A percentile compares a stretch with the other conserved stretches of the same genome.
These are phyloP conservation scores for Boletus subparvulus DNA, from an alignment of 768 basidiomycete species.

Conservation along the genomic window DNA sequence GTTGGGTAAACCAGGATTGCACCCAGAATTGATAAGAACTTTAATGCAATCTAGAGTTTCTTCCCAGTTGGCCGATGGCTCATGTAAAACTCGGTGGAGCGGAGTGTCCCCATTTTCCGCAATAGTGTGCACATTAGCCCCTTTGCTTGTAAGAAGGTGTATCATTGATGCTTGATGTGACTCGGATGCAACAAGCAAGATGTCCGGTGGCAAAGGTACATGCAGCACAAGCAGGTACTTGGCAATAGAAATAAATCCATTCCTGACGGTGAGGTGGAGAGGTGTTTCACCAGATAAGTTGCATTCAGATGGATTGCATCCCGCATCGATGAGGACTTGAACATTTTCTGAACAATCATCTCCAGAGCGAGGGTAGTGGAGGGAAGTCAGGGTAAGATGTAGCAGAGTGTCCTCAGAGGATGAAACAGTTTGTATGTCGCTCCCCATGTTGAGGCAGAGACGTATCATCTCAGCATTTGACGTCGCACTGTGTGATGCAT, in stretches of 20 bases:
- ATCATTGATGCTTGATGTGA: background rate
- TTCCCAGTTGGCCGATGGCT: no score
- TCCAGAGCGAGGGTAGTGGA: background rate
- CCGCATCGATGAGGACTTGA: slow-evolving; percentile 5
- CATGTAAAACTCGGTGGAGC: background rate
- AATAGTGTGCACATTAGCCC: background rate
- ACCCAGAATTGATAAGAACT: background rate
- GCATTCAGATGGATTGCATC: background rate
- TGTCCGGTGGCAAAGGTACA: background rate
- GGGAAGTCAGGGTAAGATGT: background rate
- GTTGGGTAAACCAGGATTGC: background rate
- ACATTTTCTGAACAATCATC: background rate
- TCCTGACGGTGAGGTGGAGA: background rate
- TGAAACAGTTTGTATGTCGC: background rate
- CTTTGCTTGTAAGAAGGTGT: background rate
- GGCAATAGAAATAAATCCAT: background rate
- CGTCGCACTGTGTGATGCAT: background rate
- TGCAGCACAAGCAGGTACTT: background rate
- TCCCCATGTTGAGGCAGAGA: background rate
- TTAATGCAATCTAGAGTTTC: background rate
- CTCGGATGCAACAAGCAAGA: background rate
- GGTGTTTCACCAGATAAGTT: background rate
- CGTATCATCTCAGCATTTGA: background rate
- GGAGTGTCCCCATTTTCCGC: background rate
- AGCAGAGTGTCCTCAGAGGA: slow-evolving; percentile 1